phyloP scores from a whole-genome alignment of 192 early-diverging fungal species.

The Coemansia sp. region DNA sequence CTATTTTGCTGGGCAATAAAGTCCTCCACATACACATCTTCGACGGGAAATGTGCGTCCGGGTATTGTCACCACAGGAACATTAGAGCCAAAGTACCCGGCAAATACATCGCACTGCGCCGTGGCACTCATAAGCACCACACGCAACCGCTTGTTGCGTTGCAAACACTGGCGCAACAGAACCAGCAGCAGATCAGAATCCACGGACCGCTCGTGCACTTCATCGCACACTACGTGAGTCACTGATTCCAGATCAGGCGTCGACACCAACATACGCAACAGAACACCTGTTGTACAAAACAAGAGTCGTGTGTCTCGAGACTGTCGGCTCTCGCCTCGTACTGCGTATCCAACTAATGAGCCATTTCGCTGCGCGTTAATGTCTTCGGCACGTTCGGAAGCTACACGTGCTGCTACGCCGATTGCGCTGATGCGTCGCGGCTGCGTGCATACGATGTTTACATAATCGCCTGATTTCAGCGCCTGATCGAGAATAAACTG shows the following conservation, averaged over 20 bases:
- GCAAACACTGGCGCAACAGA: conserved; percentile 65
- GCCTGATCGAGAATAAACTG: conserved; percentile 80
- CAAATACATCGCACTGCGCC: conserved; percentile 74
- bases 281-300: conserved; percentile 69
- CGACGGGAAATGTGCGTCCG: conserved; percentile 74
- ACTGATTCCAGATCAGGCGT: conserved; percentile 15
- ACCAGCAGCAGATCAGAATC: conserved; percentile 83
- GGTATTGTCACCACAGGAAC: conserved; percentile 66
- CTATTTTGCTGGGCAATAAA: conserved; percentile 2
- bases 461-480: conserved; percentile 44
- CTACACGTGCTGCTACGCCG: conserved; percentile 64
- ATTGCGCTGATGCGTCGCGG: conserved; percentile 80
- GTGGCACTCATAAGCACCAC: conserved; percentile 94
- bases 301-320: conserved; percentile 55
- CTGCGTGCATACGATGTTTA: conserved; percentile 83
- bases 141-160: conserved; percentile 53
- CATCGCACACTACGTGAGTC: conserved; percentile 73
- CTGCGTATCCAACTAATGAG: conserved; percentile 55
- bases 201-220: conserved; percentile 80
- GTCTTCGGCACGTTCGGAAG: conserved; percentile 59
- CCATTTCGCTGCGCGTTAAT: not conserved
- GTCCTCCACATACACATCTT: conserved; percentile 60
- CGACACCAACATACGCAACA: conserved; percentile 57
- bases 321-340: conserved; percentile 67
- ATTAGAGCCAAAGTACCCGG: conserved; percentile 66